Percentiles rank a stretch among this genome's conserved stretches.
Evolutionary conservation across 768 basidiomycete genomes (phyloP).

Genomic region (Pleurotus ostreatus): DNA sequence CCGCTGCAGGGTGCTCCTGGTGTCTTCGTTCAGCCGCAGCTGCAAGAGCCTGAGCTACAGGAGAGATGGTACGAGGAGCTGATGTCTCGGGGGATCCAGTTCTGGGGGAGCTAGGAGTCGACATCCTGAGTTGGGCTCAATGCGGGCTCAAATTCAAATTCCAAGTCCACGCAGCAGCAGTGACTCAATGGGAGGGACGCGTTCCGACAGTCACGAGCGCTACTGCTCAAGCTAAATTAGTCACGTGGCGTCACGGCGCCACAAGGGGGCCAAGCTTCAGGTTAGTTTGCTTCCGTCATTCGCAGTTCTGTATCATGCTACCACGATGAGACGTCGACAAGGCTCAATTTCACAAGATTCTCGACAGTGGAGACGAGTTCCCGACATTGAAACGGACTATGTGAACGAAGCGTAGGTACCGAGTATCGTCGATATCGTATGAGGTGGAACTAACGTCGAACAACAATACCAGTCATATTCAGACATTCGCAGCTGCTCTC

Average conservation of each 20-base stretch:
- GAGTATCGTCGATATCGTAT: too few species aligned
- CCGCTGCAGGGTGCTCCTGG: constrained; percentile 22
- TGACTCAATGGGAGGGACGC: background rate
- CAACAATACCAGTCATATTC: constrained; percentile 41
- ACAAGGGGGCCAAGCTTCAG: too few species aligned
- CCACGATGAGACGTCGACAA: constrained; percentile 1
- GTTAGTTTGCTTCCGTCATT: background rate
- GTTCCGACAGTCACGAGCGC: background rate
- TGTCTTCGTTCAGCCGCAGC: constrained; percentile 43
- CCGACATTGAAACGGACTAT: constrained; percentile 46
- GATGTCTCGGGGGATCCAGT: background rate
- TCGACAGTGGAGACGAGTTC: constrained; percentile 1
- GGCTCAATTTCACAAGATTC: background rate
- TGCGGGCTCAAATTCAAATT: background rate
- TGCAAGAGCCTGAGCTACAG: constrained; percentile 27
- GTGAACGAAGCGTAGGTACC: constrained; percentile 61
- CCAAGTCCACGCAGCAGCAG: background rate
- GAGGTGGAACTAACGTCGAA: too few species aligned
- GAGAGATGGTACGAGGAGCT: constrained; percentile 18
- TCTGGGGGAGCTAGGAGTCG: background rate
- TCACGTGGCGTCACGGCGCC: too few species aligned
- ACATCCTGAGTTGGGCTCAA: background rate
- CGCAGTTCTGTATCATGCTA: background rate
- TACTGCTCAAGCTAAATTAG: too few species aligned
- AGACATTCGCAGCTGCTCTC: constrained; percentile 76